phyloP scores from a whole-genome alignment of 2,329 filamentous ascomycete species.

The Monilinia vaccinii-corymbosi region DNA sequence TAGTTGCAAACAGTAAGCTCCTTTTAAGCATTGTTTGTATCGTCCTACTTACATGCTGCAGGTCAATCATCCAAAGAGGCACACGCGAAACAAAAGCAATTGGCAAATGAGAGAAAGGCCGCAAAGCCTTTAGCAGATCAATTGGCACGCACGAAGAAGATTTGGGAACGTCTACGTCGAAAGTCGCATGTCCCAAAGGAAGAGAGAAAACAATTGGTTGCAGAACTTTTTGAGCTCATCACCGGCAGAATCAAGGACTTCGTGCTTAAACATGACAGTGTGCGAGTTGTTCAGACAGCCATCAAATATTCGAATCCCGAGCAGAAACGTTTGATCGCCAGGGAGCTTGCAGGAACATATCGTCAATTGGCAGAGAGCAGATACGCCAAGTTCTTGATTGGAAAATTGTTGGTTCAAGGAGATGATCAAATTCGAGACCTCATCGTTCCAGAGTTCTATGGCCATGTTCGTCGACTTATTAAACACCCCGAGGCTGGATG shows the following conservation, averaged over 20 bases:
- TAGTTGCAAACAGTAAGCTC: constrained; percentile 22
- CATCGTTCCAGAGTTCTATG: constrained; percentile 91
- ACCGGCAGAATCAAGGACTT: constrained; percentile 89
- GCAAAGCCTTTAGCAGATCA: constrained; percentile 89
- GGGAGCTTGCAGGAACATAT: constrained; percentile 78
- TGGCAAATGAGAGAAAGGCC: constrained; percentile 81
- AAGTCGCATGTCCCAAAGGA: constrained; percentile 90
- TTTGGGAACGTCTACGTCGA: constrained; percentile 87
- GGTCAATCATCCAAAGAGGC: constrained; percentile 70
- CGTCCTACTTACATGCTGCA: constrained; percentile 25
- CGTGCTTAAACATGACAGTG: constrained; percentile 95
- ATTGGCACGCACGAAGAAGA: constrained; percentile 82
- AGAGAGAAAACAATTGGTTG: constrained; percentile 77
- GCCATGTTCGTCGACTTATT: constrained; percentile 83
- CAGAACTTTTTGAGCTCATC: constrained; percentile 85
- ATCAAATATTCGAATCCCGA: constrained; percentile 87
- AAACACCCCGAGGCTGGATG: constrained; percentile 94
- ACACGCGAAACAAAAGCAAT: constrained; percentile 84
- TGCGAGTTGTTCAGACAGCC: constrained; percentile 92
- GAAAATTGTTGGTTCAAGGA: constrained; percentile 89
- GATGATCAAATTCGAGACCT: constrained; percentile 79
- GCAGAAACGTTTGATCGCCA: constrained; percentile 78
- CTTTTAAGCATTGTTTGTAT: constrained; percentile 30
- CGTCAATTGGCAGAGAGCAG: constrained; percentile 81
- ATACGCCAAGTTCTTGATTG: constrained; percentile 96